Percentiles rank a stretch among this genome's conserved stretches.
Evolutionary conservation across 2,329 filamentous ascomycete species (phyloP).

Genomic region (Aureobasidium sp.): DNA sequence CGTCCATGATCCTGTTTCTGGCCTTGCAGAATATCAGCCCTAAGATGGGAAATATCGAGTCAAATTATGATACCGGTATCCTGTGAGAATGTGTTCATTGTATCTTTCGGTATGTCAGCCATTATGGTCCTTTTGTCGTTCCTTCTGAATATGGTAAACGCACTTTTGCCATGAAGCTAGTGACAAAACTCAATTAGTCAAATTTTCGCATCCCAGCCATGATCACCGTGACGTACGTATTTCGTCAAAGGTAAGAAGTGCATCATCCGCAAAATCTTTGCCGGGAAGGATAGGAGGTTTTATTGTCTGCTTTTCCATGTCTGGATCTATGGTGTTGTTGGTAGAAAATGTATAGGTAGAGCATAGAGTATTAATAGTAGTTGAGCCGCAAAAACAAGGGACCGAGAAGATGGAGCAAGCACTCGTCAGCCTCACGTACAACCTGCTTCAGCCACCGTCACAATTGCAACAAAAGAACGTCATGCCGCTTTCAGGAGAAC

Average conservation of each 20-base stretch:
- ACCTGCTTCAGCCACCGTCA: not conserved
- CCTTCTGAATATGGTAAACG: not conserved
- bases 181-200: not conserved
- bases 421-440: conserved; percentile 6
- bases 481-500: not conserved
- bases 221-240: conserved; percentile 14
- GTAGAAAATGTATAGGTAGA: not conserved
- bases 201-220: not conserved
- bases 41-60: not conserved
- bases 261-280: not conserved
- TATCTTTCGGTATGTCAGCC: conserved; percentile 4
- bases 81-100: conserved; percentile 14
- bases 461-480: not conserved
- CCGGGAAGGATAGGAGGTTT: not conserved
- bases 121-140: not conserved
- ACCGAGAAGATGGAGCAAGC: not conserved
- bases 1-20: conserved; percentile 7
- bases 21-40: not conserved
- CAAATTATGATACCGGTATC: conserved; percentile 12
- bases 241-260: conserved; percentile 16
- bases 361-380: conserved; percentile 4
- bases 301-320: not conserved
- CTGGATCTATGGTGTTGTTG: not conserved
- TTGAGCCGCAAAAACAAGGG: conserved; percentile 5
- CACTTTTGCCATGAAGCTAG: conserved; percentile 17